A percentile compares a stretch with the other conserved stretches of the same genome.
Conservation (phyloP, 192 early-diverging fungal genomes). For the Entomortierella beljakovae region DNA sequence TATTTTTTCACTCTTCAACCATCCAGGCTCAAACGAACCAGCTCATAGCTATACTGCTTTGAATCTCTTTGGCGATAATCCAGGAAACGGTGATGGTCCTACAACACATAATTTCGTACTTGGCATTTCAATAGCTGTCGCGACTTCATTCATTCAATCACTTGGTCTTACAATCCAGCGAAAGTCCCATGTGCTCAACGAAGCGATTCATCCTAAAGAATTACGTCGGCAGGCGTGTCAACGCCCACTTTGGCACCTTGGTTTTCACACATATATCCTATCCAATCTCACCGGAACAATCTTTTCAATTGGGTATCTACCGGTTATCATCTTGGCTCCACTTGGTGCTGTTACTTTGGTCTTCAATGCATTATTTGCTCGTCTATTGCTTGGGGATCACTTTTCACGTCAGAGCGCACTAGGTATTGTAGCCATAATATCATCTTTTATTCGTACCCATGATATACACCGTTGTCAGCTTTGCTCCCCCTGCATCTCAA, state of each 20-base stretch:
- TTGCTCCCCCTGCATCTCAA: not conserved
- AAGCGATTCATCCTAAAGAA: slow-evolving; percentile 62
- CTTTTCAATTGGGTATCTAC: slow-evolving; percentile 80
- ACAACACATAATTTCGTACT: slow-evolving; percentile 42
- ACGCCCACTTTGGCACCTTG: slow-evolving; percentile 73
- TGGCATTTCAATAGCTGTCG: slow-evolving; percentile 71
- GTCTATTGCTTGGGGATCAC: slow-evolving; percentile 68
- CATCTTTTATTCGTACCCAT: not conserved
- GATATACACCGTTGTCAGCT: not conserved
- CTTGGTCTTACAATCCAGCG: slow-evolving; percentile 82
- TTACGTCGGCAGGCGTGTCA: slow-evolving; percentile 61
- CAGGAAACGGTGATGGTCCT: not conserved
- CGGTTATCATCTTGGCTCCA: slow-evolving; percentile 82
- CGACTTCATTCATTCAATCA: slow-evolving; percentile 77
- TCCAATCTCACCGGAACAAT: slow-evolving; percentile 78
- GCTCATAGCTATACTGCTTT: not conserved
- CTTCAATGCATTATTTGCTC: slow-evolving; percentile 82
- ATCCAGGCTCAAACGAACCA: not conserved
- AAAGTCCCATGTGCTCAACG: slow-evolving; percentile 76
- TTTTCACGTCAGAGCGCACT: slow-evolving; percentile 69
- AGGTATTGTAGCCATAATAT: slow-evolving; percentile 43
- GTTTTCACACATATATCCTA: slow-evolving; percentile 73
- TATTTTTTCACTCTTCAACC: slow-evolving; percentile 38
- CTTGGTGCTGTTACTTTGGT: slow-evolving; percentile 79
- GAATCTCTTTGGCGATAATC: slow-evolving; percentile 1